These are phyloP conservation scores for Sporothrix pseudoabietina DNA, from an alignment of 2,329 filamentous ascomycete genomes.

Conservation along the genomic window DNA sequence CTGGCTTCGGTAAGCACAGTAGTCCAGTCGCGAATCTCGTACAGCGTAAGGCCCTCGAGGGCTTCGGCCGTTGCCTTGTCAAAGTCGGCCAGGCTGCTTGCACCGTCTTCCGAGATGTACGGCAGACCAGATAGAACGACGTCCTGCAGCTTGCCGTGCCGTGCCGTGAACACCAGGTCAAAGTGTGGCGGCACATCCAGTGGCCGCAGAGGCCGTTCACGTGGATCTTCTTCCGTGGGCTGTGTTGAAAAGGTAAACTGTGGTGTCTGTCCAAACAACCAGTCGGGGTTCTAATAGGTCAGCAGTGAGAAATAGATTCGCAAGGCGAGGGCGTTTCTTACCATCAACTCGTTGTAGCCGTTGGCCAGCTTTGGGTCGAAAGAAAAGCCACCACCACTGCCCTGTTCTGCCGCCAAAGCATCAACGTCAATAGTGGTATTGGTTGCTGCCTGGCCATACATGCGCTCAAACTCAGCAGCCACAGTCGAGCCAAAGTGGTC, in stretches of 20 bases:
- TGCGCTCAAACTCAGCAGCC: conserved; percentile 62
- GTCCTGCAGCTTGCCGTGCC: conserved; percentile 45
- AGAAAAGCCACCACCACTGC: conserved; percentile 50
- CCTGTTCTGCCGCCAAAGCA: conserved; percentile 45
- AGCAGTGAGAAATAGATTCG: not conserved
- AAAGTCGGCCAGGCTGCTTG: not conserved
- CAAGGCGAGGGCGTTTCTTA: not conserved
- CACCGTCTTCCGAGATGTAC: conserved; percentile 20
- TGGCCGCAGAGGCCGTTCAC: conserved; percentile 56
- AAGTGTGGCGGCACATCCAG: conserved; percentile 48
- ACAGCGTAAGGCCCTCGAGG: conserved; percentile 36
- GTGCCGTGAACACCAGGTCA: conserved; percentile 43
- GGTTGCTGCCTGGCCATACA: conserved; percentile 60
- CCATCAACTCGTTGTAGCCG: conserved; percentile 60
- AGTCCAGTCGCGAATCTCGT: conserved; percentile 40
- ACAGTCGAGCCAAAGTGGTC: conserved; percentile 58
- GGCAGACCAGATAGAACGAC: conserved; percentile 37
- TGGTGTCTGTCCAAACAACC: conserved; percentile 85
- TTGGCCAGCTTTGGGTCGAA: conserved; percentile 48
- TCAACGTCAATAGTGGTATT: conserved; percentile 48
- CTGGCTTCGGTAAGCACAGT: conserved; percentile 33
- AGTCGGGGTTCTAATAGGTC: conserved; percentile 58
- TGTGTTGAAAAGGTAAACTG: conserved; percentile 72
- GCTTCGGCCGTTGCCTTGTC: conserved; percentile 33
- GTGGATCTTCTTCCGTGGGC: conserved; percentile 60